Percentiles rank a stretch among this genome's conserved stretches.
Conservation (phyloP, 352 stramenopile species). For the Phytopythium chamaehyphon region DNA sequence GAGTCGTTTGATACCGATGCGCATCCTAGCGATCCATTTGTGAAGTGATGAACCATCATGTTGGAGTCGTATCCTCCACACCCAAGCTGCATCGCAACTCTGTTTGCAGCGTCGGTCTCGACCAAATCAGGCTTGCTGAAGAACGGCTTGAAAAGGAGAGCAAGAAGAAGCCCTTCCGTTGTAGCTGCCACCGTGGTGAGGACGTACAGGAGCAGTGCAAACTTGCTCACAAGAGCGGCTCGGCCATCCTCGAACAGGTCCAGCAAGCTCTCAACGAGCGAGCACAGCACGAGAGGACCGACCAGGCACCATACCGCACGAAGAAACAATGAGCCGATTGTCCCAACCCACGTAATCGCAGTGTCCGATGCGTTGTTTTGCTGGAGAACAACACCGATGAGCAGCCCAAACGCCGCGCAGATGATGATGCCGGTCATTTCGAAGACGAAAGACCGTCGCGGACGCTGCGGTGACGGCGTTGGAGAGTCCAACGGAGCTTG, state of each 20-base stretch:
- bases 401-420: too few relatives aligned
- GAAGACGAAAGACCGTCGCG: too few relatives aligned
- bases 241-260: slow-evolving; percentile 23
- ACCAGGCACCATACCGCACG: slow-evolving; percentile 30
- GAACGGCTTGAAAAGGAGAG: slow-evolving; percentile 16
- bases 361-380: too few relatives aligned
- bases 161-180: slow-evolving; percentile 14
- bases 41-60: too few relatives aligned
- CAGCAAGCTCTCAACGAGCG: slow-evolving; percentile 20
- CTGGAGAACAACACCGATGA: too few relatives aligned
- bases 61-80: too few relatives aligned
- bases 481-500: too few relatives aligned
- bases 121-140: slow-evolving; percentile 7
- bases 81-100: slow-evolving; percentile 2
- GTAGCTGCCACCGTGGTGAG: slow-evolving; percentile 13
- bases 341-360: slow-evolving; percentile 26
- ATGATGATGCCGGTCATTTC: too few relatives aligned
- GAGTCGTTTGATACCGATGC: too few relatives aligned
- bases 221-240: slow-evolving; percentile 11
- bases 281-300: slow-evolving; percentile 29
- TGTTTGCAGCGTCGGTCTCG: not conserved
- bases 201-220: slow-evolving; percentile 14
- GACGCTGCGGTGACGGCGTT: too few relatives aligned
- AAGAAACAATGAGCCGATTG: slow-evolving; percentile 27
- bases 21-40: too few relatives aligned